Evolutionary conservation across 2,329 filamentous ascomycete species (phyloP), one percentile per base, ranked within the genome.

Genomic region (Endothia cerciana): DNA sequence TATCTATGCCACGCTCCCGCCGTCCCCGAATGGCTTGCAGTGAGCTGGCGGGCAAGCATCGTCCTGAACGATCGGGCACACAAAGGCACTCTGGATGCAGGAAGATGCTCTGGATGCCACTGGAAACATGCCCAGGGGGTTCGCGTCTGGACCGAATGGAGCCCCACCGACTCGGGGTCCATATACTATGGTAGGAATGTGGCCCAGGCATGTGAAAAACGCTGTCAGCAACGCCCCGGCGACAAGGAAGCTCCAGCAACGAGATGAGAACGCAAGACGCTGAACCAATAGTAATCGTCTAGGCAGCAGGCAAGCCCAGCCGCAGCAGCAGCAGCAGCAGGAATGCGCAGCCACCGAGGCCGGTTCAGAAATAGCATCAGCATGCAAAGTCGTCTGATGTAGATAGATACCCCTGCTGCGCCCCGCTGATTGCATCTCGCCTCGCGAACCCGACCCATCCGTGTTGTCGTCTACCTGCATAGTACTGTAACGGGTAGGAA

Each of bases 351-450:
- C 58, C 58, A 60, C 41, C 41, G 58, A 43, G 19, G 28, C 28
- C 33, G 33, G n/a, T 2, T 61, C 43, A 19, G 45, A 61, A 40
- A 61, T 49, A 49, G 43, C 30, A 38, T 13, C 60, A 51, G 19
- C 36, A 22, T 13, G 25, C 11, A 38, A n/a, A 13, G n/a, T 49
- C 49, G 60, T 61, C 59, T 61, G 59, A 53, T 25, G 59, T 61
- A 61, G 4, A 61, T 61, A 61, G 4, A 61, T 8, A 8, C 45
- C 59, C 59, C 58, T 49, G 43, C 30, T 22, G 25, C 28, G 51
- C 62, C 58, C 19, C 58, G 62, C 25, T 67, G 64, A 41, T 45
- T 65, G 65, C 63, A 65, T 65, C 53, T 53, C 13, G 15, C 13
- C 13, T 17, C 58, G 22, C 36, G 17, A 43, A 62, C 17, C 33